Base-by-base conservation (phyloP, 257 asterid genomes). In the Handroanthus guayacan region DNA sequence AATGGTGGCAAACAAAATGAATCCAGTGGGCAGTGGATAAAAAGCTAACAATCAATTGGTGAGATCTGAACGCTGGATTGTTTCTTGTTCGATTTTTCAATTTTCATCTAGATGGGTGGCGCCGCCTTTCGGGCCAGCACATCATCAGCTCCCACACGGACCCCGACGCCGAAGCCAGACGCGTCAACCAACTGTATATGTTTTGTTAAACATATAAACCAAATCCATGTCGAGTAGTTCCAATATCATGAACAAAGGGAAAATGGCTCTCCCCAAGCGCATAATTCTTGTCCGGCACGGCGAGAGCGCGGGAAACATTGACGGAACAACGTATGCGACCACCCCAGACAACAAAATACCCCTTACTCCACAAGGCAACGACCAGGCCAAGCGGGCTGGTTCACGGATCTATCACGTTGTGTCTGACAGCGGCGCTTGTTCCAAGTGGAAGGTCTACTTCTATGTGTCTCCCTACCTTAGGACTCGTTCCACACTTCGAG, bases 241-340 rank as follows among this genome's bases (percentile, higher is more conserved):
- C 43, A 48, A 44, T 20, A 47, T 44, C 9, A 34, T 50, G 3
- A 56, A 11, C 4, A 37, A 12, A 9, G 41, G 34, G 1, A 75
- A 57, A 65, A 79, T 79, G 82, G 52, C 43, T 56, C 87, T 90
- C 13, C 98, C 98, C 0, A 93, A 93, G 84, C 91, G 98, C 54
- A 93, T 93, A 79, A 89, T 93, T 36, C 88, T 93, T 17, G 88
- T 93, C 73, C 98, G 98, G 18, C 98, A 93, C 80, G 98, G 97
- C 79, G 95, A 93, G 83, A 88, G 97, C 83, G 89, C 89, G 74
- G 97, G 97, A 0, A 93, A 93, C 82, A 86, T 82, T 9, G 94
- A 93, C 83, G 96, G 89, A 20, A 45, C 78, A 0, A 88, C 96
- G 48, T 93, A 93, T 84, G 2, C 86, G 70, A 62, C 86, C 67